Conservation (phyloP, 108 stramenopile species). For the Cyclotella atomus region DNA sequence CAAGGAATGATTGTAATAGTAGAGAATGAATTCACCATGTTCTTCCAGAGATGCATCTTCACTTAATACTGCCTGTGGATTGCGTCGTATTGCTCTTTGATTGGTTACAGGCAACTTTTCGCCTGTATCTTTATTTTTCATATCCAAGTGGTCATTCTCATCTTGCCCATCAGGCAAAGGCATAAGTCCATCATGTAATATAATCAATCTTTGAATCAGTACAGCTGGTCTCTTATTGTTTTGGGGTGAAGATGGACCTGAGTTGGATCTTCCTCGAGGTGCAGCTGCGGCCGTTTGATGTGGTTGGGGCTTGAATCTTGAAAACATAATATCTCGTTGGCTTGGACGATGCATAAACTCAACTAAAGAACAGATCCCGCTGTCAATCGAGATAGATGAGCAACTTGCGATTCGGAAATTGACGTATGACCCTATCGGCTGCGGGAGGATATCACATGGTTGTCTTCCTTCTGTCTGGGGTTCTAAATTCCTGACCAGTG, state of each 20-base stretch:
- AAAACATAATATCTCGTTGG: conserved; percentile 15
- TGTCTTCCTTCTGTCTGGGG: too few species aligned
- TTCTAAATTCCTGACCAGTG: too few species aligned
- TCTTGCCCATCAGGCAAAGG: conserved; percentile 10
- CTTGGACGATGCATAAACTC: conserved; percentile 11
- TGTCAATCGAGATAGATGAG: not conserved
- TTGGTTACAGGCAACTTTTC: too few species aligned
- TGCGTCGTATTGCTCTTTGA: too few species aligned
- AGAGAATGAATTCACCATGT: conserved; percentile 71
- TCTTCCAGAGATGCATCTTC: conserved; percentile 74
- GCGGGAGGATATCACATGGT: too few species aligned
- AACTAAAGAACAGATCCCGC: not conserved
- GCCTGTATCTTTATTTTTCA: not conserved
- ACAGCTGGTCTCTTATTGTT: conserved; percentile 7
- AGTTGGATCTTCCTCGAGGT: not conserved
- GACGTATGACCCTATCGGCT: too few species aligned
- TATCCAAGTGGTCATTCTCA: not conserved
- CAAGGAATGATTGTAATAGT: conserved; percentile 56
- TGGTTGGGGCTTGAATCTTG: conserved; percentile 7
- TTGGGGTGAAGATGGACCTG: not conserved
- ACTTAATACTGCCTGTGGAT: conserved; percentile 42
- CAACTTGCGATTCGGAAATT: not conserved
- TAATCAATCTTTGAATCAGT: conserved; percentile 46
- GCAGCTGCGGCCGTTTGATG: not conserved
- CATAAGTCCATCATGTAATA: conserved; percentile 52